A percentile compares a stretch with the other conserved stretches of the same genome.
These are phyloP conservation scores for Helminthosporium solani DNA, from an alignment of 2,329 filamentous ascomycete genomes.

Conservation along the genomic window DNA sequence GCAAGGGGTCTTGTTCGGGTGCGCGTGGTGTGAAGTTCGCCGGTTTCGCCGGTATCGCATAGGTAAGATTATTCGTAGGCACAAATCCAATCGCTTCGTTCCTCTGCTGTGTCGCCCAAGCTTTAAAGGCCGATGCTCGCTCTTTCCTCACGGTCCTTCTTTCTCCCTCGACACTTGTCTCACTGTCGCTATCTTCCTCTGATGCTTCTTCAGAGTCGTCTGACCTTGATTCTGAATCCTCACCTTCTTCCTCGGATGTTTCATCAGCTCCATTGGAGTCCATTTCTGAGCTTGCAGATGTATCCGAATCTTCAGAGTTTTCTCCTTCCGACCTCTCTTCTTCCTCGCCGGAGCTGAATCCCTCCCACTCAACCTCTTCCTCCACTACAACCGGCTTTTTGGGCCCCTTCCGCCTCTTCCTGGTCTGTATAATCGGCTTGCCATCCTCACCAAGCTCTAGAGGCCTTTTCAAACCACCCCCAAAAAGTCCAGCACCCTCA, in stretches of 20 bases:
- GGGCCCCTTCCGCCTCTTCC: conserved; percentile 66
- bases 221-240: conserved; percentile 12
- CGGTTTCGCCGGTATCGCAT: conserved; percentile 48
- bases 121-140: conserved; percentile 75
- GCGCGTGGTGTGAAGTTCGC: conserved; percentile 67
- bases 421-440: conserved; percentile 77
- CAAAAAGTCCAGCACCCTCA: conserved; percentile 45
- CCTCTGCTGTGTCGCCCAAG: conserved; percentile 84
- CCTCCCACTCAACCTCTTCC: conserved; percentile 60
- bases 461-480: conserved; percentile 83
- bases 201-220: conserved; percentile 41
- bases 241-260: conserved; percentile 6
- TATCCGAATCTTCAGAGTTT: conserved; percentile 7
- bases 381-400: conserved; percentile 35
- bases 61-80: conserved; percentile 47
- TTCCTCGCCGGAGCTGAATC: conserved; percentile 57
- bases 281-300: conserved; percentile 4
- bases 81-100: conserved; percentile 77
- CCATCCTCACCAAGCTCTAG: conserved; percentile 78
- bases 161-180: conserved; percentile 37
- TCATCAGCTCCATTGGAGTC: conserved; percentile 9
- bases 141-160: conserved; percentile 45
- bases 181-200: conserved; percentile 33
- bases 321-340: conserved; percentile 26
- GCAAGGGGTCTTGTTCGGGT: conserved; percentile 69